Conservation (phyloP, 768 basidiomycete species). For the Naematelia aurantialba region DNA sequence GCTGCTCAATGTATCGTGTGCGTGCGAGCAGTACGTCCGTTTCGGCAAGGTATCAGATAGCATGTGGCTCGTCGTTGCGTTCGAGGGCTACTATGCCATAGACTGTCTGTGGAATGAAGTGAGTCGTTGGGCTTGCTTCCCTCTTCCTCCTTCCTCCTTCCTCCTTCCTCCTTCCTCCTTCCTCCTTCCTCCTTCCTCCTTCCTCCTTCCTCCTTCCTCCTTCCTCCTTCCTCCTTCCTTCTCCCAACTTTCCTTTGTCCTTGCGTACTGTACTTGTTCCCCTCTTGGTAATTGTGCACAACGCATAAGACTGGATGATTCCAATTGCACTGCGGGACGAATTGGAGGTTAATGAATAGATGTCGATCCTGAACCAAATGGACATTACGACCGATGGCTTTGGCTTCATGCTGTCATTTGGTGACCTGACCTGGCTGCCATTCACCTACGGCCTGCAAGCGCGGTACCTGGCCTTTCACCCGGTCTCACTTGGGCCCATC, state of each 20-base stretch:
- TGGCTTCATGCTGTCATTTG: conserved; percentile 94
- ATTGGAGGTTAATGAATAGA: conserved; percentile 54
- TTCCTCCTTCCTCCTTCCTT: conserved; percentile 3
- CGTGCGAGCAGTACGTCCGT: conserved; percentile 81
- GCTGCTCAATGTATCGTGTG: conserved; percentile 82
- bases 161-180: background rate
- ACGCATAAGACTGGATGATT: background rate
- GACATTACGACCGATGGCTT: conserved; percentile 97
- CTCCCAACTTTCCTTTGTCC: too few species aligned
- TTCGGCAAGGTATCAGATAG: conserved; percentile 79
- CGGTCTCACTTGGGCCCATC: conserved; percentile 67
- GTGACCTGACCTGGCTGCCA: conserved; percentile 89
- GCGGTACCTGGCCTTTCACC: conserved; percentile 88
- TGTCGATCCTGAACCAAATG: conserved; percentile 89
- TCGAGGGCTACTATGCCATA: conserved; percentile 80
- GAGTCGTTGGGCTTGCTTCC: conserved; percentile 28
- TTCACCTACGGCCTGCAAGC: conserved; percentile 92
- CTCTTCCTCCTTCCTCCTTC: conserved; percentile 12
- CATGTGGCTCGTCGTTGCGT: conserved; percentile 80
- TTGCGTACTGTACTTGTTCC: too few species aligned
- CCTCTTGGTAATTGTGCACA: background rate
- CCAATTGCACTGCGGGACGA: background rate
- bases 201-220: background rate
- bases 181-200: background rate
- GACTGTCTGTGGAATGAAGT: conserved; percentile 91